Evolutionary conservation across 2,329 filamentous ascomycete genomes (phyloP), one percentile per base, ranked within the genome.

Genomic region (Colletotrichum sidae): DNA sequence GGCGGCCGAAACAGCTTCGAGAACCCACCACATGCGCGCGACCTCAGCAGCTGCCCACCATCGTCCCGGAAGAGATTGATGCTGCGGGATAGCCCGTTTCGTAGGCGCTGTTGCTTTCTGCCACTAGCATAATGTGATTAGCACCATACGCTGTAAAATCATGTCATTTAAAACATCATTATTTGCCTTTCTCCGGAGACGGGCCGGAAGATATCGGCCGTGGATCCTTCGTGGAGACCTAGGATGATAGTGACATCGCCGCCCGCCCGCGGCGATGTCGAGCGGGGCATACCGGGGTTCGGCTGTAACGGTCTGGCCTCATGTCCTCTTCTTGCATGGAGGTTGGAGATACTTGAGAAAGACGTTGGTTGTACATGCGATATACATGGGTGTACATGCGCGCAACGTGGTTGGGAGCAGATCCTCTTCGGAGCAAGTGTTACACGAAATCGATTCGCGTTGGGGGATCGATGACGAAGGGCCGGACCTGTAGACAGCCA

Each of bases 1-100:
- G 44, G 39, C 37, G 34, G 33, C 35, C 25, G 34, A 5, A 57
- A 10, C n/a, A 39, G 15, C 55, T 46, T 58, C 42, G 25, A 37
- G 53, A 37, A 39, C 13, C 13, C 6, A 41, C 25, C 25, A 25
- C 25, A 25, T 25, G 25, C 25, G 25, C 25, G 25, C 25, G 25
- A 25, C 25, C 25, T 25, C 4, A 25, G 46, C 17, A 17, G 46
- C n/a, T 49, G 46, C 34, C 13, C 34, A 25, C 25, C 51, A 42
- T 52, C 38, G 42, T 56, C 41, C 42, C 41, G 42, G 58, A 65
- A 65, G 52, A 46, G 37, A 62, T 57, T 56, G 25, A 37, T 42
- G 58, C 47, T 57, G 58, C 62, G 62, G 58, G 52, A 62, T 47
- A 46, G 46, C 58, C 62, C 58, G 58, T 60, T 62, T 61, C 52